Percentiles rank a stretch among this genome's conserved stretches.
Conservation (phyloP, 208 protist genomes). For the Acanthamoeba royreba region DNA sequence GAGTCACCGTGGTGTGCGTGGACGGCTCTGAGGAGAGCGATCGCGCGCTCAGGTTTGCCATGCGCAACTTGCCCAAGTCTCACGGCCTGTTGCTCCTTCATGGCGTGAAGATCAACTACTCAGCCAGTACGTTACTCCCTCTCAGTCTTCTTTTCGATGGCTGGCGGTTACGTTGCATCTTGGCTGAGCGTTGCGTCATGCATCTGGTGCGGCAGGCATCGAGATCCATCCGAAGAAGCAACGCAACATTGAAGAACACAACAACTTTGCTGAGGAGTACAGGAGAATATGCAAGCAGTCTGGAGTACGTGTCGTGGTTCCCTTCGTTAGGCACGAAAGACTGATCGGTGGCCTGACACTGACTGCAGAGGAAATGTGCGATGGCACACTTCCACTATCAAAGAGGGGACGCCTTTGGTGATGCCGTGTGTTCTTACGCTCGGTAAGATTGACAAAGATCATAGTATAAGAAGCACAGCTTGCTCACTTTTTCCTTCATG, state of each 20-base stretch:
- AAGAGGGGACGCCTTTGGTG: background rate
- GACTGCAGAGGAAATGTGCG: background rate
- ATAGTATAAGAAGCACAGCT: background rate
- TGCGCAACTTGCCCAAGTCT: background rate
- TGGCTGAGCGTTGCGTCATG: background rate
- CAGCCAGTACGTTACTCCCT: background rate
- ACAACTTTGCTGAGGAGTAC: background rate
- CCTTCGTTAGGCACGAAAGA: too few species aligned
- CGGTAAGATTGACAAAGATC: background rate
- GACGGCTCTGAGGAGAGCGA: conserved; percentile 6
- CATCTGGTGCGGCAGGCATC: background rate
- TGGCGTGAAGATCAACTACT: background rate
- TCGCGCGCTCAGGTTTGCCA: background rate
- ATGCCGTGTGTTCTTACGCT: background rate
- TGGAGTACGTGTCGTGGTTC: background rate
- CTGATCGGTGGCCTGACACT: background rate
- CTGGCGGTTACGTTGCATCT: background rate
- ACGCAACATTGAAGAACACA: background rate
- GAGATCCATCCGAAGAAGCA: background rate
- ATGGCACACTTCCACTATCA: background rate
- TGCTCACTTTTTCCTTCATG: background rate
- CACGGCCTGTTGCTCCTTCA: background rate
- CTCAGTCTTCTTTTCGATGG: background rate
- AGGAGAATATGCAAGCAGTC: background rate
- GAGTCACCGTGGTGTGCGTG: background rate